Evolutionary conservation across 441 rosid species (phyloP).

Genomic region (California macrophylla): DNA sequence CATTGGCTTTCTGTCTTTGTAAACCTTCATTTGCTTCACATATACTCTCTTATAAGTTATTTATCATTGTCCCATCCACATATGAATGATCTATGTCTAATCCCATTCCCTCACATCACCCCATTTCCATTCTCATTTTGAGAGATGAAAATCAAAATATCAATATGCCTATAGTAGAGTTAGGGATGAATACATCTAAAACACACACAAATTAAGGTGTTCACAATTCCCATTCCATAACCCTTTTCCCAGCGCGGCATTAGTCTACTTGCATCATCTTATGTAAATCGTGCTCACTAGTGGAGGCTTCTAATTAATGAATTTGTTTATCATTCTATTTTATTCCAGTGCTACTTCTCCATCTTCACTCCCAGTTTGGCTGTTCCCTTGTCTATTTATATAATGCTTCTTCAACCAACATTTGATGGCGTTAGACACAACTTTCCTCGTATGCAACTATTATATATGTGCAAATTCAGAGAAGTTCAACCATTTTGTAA

Average conservation of each 20-base stretch:
- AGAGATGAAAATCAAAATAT: not conserved
- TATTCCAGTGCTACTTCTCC: not conserved
- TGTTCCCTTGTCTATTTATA: not conserved
- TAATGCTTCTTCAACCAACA: not conserved
- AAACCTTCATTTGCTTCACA: not conserved
- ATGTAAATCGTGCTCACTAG: not conserved
- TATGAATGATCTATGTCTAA: not conserved
- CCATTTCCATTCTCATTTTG: not conserved
- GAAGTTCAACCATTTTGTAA: not conserved
- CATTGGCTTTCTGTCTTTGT: not conserved
- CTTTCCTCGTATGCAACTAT: not conserved
- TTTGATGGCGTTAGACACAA: not conserved
- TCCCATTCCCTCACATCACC: not conserved
- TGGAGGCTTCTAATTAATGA: not conserved
- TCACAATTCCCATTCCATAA: not conserved
- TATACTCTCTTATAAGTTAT: not conserved
- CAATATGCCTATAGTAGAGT: no score
- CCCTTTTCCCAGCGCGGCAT: not conserved
- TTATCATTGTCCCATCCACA: not conserved
- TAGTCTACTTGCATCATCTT: not conserved
- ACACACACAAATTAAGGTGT: not conserved
- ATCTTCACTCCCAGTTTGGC: conserved; percentile 3
- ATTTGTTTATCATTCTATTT: not conserved
- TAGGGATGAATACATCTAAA: not conserved
- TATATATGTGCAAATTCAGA: not conserved